phyloP scores from a whole-genome alignment of 345 rosid genomes.

The Dimocarpus longan region DNA sequence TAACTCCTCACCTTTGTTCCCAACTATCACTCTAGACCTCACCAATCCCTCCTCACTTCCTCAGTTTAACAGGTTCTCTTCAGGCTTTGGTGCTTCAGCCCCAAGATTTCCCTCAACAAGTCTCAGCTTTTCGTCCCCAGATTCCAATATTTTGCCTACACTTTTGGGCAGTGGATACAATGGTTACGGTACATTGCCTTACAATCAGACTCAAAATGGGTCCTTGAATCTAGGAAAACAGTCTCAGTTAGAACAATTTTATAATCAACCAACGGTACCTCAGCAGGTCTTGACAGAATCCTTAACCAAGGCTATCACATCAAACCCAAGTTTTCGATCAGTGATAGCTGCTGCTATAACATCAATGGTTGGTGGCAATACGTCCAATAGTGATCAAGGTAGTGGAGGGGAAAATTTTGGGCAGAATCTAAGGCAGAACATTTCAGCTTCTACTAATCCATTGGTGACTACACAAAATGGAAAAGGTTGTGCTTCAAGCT shows the following conservation, averaged over 20 bases:
- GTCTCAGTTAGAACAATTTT: slow-evolving; percentile 28
- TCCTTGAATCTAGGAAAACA: slow-evolving; percentile 33
- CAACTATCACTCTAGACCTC: slow-evolving; percentile 88
- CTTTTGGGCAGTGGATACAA: slow-evolving; percentile 53
- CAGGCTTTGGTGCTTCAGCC: slow-evolving; percentile 29
- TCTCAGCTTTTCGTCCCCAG: slow-evolving; percentile 51
- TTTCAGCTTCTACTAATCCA: slow-evolving; percentile 7
- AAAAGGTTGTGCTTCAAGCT: slow-evolving; percentile 52
- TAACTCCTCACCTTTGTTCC: slow-evolving; percentile 45
- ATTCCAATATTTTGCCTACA: slow-evolving; percentile 44
- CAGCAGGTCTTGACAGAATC: slow-evolving; percentile 65
- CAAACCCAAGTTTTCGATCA: slow-evolving; percentile 66
- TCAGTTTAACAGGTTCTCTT: slow-evolving; percentile 43
- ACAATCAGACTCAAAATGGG: slow-evolving; percentile 35
- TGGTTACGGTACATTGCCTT: slow-evolving; percentile 28
- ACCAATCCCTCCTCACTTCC: slow-evolving; percentile 46
- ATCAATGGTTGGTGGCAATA: slow-evolving; percentile 52
- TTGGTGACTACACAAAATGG: slow-evolving; percentile 23
- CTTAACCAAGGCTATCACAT: slow-evolving; percentile 63
- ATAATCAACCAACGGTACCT: slow-evolving; percentile 22
- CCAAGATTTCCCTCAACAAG: slow-evolving; percentile 54
- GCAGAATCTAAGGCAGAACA: slow-evolving; percentile 20
- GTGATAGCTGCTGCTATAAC: slow-evolving; percentile 75
- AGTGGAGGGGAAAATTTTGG: slow-evolving; percentile 16
- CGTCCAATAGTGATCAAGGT: slow-evolving; percentile 22